phyloP scores from a whole-genome alignment of 768 basidiomycete species.

The Suillus subaureus region DNA sequence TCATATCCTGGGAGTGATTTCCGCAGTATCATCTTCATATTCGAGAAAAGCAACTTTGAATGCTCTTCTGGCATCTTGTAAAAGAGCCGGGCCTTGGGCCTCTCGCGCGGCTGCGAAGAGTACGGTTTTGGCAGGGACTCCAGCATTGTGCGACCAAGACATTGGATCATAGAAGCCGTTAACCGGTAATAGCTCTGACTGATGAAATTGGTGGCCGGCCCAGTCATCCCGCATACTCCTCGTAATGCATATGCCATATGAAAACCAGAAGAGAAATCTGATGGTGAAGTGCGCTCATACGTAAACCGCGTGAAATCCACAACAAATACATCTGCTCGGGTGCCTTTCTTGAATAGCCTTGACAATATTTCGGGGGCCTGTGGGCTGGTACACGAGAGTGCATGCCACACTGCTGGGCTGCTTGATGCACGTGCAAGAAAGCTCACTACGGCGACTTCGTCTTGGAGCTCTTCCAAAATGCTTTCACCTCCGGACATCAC shows the following conservation, averaged over 20 bases:
- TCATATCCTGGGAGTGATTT: neutral
- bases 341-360: neutral
- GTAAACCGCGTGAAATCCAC: slow-evolving; percentile 35
- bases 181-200: neutral
- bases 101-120: neutral
- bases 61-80: slow-evolving; percentile 9
- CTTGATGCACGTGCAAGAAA: neutral
- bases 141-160: neutral
- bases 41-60: slow-evolving; percentile 1
- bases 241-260: neutral
- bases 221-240: neutral
- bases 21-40: slow-evolving; percentile 9
- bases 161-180: neutral
- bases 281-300: slow-evolving; percentile 22
- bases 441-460: neutral
- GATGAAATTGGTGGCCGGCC: neutral
- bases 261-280: neutral
- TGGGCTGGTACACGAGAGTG: neutral
- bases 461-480: slow-evolving; percentile 2
- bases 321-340: neutral
- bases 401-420: neutral
- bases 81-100: slow-evolving; percentile 7
- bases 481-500: neutral
- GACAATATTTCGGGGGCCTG: neutral
- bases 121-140: slow-evolving; percentile 3